Evolutionary conservation across 805 yeast genomes (phyloP).

Genomic region (Saccharomyces paradoxus): DNA sequence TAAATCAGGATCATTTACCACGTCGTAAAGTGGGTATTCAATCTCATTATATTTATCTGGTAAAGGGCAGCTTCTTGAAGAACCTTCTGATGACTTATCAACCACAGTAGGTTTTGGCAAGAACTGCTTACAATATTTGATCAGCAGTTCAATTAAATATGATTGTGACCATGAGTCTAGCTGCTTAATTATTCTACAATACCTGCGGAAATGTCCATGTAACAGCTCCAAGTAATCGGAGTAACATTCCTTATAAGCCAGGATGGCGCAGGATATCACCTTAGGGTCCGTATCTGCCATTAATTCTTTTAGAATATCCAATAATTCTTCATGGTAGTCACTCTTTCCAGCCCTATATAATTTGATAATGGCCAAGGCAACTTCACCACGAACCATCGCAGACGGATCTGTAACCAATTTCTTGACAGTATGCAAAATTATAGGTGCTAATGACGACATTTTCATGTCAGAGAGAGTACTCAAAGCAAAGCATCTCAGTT

Average conservation of each 20-base stretch:
- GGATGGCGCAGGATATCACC: slow-evolving; percentile 66
- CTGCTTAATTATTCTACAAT: slow-evolving; percentile 39
- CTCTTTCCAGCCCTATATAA: slow-evolving; percentile 36
- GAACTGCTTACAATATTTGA: slow-evolving; percentile 56
- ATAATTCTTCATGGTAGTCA: slow-evolving; percentile 41
- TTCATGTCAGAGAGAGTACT: slow-evolving; percentile 76
- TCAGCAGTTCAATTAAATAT: slow-evolving; percentile 49
- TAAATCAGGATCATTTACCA: slow-evolving; percentile 48
- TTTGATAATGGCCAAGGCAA: slow-evolving; percentile 68
- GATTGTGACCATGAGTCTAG: slow-evolving; percentile 73
- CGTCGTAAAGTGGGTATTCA: slow-evolving; percentile 35
- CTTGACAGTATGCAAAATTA: slow-evolving; percentile 63
- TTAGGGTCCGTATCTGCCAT: slow-evolving; percentile 55
- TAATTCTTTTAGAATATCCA: slow-evolving; percentile 42
- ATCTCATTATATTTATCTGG: slow-evolving; percentile 39
- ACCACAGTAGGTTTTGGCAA: slow-evolving; percentile 45
- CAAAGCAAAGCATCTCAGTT: slow-evolving; percentile 62
- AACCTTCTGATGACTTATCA: slow-evolving; percentile 24
- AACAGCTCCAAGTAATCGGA: slow-evolving; percentile 54
- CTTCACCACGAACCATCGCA: slow-evolving; percentile 68
- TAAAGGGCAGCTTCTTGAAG: slow-evolving; percentile 23
- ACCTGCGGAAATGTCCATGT: slow-evolving; percentile 61
- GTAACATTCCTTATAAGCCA: slow-evolving; percentile 45
- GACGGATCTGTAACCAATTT: slow-evolving; percentile 63
- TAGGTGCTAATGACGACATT: slow-evolving; percentile 74